These are phyloP conservation scores for Peronosclerospora sorghi DNA, from an alignment of 352 stramenopile species.

Conservation along the genomic window DNA sequence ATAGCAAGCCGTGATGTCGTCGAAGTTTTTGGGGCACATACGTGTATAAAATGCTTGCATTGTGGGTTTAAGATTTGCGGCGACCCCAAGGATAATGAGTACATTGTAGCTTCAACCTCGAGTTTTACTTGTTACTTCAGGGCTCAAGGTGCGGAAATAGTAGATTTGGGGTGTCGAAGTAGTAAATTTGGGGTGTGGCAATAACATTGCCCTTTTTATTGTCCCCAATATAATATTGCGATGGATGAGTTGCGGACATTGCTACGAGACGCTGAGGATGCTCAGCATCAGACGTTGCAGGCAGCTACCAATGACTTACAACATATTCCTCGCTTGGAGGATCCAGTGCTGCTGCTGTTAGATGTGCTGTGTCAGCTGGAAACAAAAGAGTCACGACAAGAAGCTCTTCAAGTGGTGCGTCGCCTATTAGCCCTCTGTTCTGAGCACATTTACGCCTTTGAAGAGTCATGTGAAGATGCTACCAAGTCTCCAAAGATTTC, in stretches of 20 bases:
- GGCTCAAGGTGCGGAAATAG: no score
- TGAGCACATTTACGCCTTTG: conserved; percentile 28
- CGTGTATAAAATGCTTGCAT: no score
- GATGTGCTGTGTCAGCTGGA: conserved; percentile 32
- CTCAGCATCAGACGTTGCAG: conserved; percentile 25
- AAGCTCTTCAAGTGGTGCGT: conserved; percentile 28
- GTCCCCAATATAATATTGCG: no score
- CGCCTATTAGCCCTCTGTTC: conserved; percentile 32
- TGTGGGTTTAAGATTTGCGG: no score
- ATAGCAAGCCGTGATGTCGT: no score
- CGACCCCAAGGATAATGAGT: no score
- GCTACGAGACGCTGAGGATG: conserved; percentile 28
- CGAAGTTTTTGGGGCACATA: no score
- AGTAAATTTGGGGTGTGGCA: no score
- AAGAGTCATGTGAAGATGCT: conserved; percentile 5
- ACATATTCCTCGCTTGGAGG: conserved; percentile 25
- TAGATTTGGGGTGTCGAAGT: no score
- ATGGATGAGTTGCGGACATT: conserved; percentile 18
- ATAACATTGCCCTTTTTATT: no score
- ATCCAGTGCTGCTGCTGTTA: conserved; percentile 35
- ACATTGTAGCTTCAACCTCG: no score
- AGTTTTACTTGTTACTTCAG: no score
- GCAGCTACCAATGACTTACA: conserved; percentile 13
- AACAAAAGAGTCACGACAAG: conserved; percentile 8
- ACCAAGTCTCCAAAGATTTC: neutral